Conservation (phyloP, 805 yeast genomes). For the Starmerella apis region DNA sequence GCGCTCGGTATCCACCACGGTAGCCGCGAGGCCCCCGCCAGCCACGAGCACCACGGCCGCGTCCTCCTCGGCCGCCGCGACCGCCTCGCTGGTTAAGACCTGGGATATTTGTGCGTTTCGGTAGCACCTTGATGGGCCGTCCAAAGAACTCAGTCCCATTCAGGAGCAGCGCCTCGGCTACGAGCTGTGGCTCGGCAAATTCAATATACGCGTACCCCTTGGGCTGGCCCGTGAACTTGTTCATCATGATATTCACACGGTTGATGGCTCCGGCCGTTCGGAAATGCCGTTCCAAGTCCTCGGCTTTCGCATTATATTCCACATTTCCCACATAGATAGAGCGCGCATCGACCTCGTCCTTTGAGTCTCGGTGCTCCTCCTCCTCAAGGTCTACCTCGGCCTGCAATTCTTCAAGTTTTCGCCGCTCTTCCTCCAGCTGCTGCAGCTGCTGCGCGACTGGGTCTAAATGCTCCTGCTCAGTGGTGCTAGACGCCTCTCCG, state of each 20-base stretch:
- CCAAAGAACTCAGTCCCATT: constrained; percentile 60
- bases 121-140: constrained; percentile 59
- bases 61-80: constrained; percentile 36
- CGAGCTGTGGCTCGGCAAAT: constrained; percentile 57
- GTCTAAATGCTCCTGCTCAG: constrained; percentile 3
- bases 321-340: constrained; percentile 78
- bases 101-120: constrained; percentile 75
- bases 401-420: constrained; percentile 50
- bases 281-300: constrained; percentile 68
- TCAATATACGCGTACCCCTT: constrained; percentile 84
- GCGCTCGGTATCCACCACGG: constrained; percentile 30
- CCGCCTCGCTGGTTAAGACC: constrained; percentile 50
- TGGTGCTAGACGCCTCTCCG: background rate
- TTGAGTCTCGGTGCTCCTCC: constrained; percentile 38
- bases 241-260: constrained; percentile 66
- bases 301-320: constrained; percentile 68
- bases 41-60: constrained; percentile 17
- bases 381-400: constrained; percentile 38
- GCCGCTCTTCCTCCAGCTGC: constrained; percentile 53
- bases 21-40: constrained; percentile 33
- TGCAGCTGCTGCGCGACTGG: constrained; percentile 19
- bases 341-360: constrained; percentile 61
- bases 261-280: constrained; percentile 60
- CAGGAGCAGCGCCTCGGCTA: constrained; percentile 52
- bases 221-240: constrained; percentile 61